Percentiles rank a stretch among this genome's conserved stretches.
Evolutionary conservation across 345 rosid genomes (phyloP).

Genomic region (Pelargonium nanum): DNA sequence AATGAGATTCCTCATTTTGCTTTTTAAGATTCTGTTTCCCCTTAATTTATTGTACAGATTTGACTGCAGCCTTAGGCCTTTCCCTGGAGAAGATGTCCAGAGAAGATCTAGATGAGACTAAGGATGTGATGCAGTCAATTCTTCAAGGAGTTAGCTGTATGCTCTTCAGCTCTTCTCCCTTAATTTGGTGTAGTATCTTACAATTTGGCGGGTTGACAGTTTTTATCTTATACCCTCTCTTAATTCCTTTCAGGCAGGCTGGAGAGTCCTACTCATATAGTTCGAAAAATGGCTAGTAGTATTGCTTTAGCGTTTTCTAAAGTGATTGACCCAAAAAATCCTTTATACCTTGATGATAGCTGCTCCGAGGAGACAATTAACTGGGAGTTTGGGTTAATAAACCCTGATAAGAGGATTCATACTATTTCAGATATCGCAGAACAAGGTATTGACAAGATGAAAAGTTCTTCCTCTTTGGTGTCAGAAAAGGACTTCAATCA

Average conservation of each 20-base stretch:
- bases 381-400: conserved; percentile 72
- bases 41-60: conserved; percentile 43
- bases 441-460: conserved; percentile 23
- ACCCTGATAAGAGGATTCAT: conserved; percentile 19
- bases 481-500: conserved; percentile 18
- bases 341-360: conserved; percentile 79
- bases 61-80: conserved; percentile 82
- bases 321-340: conserved; percentile 82
- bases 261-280: conserved; percentile 63
- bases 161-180: conserved; percentile 21
- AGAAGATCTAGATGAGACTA: conserved; percentile 64
- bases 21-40: conserved; percentile 21
- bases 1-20: conserved; percentile 1
- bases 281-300: conserved; percentile 84
- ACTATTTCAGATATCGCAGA: conserved; percentile 17
- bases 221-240: conserved; percentile 15
- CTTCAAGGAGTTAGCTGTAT: conserved; percentile 94
- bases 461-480: conserved; percentile 20
- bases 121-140: conserved; percentile 70
- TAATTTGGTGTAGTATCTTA: conserved; percentile 14
- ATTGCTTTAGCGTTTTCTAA: conserved; percentile 78
- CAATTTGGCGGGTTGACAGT: conserved; percentile 10
- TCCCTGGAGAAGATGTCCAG: conserved; percentile 81
- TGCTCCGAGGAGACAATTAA: conserved; percentile 53
- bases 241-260: conserved; percentile 64